Base-by-base conservation (phyloP, 495 filamentous ascomycete genomes). In the Pyrenula aspistea region DNA sequence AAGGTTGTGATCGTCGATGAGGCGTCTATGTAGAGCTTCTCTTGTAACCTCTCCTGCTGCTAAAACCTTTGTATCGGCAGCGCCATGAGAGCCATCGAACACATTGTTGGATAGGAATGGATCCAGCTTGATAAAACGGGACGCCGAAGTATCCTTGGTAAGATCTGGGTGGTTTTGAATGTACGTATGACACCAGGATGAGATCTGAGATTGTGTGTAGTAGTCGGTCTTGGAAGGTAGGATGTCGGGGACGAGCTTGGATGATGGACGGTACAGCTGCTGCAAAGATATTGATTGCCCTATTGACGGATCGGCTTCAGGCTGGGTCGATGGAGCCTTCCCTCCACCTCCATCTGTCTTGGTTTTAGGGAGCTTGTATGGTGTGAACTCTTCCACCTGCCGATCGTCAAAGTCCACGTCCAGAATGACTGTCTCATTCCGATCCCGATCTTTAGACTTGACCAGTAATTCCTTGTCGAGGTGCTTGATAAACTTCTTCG, bases 401-500 rank as follows among this genome's bases (percentile, higher is more conserved):
- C 65, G 65, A 56, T 85, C 77, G 10, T 74, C 68, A 62, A 86
- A 88, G 61, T 87, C 82, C 50, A 88, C 78, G 61, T 88, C 85
- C 23, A 80, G 55, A 25, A 89, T 78, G 12, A 85, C 75, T 1
- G 79, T 81, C 63, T 89, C 86, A 51, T 81, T 74, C 3, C 84
- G 83, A 56, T 74, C 80, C 42, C 82, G 78, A 25, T 87, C 84
- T 63, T 88, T 88, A 25, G 75, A 77, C 60, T 81, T 85, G 49
- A 88, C 65, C 12, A 87, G 64, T 3, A 73, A 63, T 54, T 80
- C 68, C 62, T 87, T 88, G 63, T 87, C 85, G 10, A 89, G 67
- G 25, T 77, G 67, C 64, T 88, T 88, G 67, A 88, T 81, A 65
- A 88, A 88, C 58, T 87, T 88, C 57, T 82, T 83, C 49, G 83